Evolutionary conservation across 2,329 filamentous ascomycete genomes (phyloP).

Genomic region (Phialophora verrucosa): DNA sequence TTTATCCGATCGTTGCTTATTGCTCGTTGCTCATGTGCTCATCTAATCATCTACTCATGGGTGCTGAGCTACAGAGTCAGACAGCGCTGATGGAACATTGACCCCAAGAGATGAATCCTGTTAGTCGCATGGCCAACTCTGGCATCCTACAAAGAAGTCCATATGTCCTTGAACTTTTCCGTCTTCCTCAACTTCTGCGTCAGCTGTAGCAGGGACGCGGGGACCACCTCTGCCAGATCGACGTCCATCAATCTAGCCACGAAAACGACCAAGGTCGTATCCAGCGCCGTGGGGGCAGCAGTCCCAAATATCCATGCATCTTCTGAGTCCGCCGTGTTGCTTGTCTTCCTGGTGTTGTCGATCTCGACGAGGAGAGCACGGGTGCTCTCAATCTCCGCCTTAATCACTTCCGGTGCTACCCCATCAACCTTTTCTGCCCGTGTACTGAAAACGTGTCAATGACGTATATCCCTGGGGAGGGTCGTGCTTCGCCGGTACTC

Average conservation of each 20-base stretch:
- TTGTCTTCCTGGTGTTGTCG: not conserved
- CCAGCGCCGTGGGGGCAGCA: conserved; percentile 8
- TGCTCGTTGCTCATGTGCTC: too few relatives aligned
- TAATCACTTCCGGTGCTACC: conserved; percentile 2
- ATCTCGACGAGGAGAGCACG: conserved; percentile 8
- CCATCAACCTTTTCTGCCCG: conserved; percentile 11
- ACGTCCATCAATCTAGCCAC: conserved; percentile 12
- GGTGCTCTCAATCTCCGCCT: conserved; percentile 10
- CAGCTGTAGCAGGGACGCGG: conserved; percentile 8
- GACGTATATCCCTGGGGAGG: not conserved
- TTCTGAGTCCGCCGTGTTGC: not conserved
- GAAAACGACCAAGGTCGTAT: conserved; percentile 15
- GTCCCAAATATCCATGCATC: conserved; percentile 16
- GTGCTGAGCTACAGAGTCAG: not conserved
- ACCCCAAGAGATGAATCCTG: too few relatives aligned
- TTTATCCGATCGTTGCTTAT: not conserved
- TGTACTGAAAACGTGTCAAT: not conserved
- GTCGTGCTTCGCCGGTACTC: not conserved
- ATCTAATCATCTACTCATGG: too few relatives aligned
- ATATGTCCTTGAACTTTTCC: conserved; percentile 9
- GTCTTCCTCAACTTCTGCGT: conserved; percentile 3
- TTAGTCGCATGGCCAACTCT: not conserved
- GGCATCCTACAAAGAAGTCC: not conserved
- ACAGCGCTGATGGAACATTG: not conserved
- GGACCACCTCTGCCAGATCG: conserved; percentile 16